These are phyloP conservation scores for Pleurotus sapidus DNA, from an alignment of 768 basidiomycete species.

Conservation along the genomic window DNA sequence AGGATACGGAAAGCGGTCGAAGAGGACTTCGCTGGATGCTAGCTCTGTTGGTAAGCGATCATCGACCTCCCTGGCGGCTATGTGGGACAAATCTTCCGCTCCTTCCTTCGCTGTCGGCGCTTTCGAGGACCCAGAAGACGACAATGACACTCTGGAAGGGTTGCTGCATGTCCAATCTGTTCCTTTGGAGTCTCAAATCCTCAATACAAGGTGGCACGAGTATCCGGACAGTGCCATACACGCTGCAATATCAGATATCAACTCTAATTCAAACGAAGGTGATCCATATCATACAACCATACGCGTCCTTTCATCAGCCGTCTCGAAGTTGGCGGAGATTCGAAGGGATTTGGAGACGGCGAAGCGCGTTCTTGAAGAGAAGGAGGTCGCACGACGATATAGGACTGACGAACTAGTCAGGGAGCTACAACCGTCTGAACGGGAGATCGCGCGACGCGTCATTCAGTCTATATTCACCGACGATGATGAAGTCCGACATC, in stretches of 20 bases:
- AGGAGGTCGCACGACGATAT: conserved; percentile 47
- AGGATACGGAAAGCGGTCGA: conserved; percentile 45
- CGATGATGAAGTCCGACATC: conserved; percentile 42
- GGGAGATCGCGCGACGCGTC: conserved; percentile 64
- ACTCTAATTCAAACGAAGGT: conserved; percentile 21
- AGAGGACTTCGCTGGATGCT: conserved; percentile 19
- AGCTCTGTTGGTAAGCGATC: conserved; percentile 19
- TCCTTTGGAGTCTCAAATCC: conserved; percentile 41
- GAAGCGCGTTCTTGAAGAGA: conserved; percentile 51
- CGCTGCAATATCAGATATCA: conserved; percentile 51
- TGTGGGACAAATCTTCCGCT: conserved; percentile 31
- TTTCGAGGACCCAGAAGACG: conserved; percentile 16
- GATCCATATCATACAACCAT: conserved; percentile 63
- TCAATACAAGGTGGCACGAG: conserved; percentile 74
- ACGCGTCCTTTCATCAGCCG: conserved; percentile 66
- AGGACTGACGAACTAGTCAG: conserved; percentile 55
- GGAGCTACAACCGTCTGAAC: conserved; percentile 58
- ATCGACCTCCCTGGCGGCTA: conserved; percentile 34
- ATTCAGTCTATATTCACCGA: conserved; percentile 64
- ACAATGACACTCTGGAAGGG: not conserved
- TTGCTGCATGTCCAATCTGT: conserved; percentile 21
- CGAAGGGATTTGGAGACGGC: conserved; percentile 65
- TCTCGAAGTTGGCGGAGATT: conserved; percentile 53
- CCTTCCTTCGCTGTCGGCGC: conserved; percentile 45
- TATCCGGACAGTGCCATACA: conserved; percentile 76